A percentile compares a stretch with the other conserved stretches of the same genome.
These are phyloP conservation scores for Aspergillus vadensis DNA, from an alignment of 2,329 filamentous ascomycete genomes.

Conservation along the genomic window DNA sequence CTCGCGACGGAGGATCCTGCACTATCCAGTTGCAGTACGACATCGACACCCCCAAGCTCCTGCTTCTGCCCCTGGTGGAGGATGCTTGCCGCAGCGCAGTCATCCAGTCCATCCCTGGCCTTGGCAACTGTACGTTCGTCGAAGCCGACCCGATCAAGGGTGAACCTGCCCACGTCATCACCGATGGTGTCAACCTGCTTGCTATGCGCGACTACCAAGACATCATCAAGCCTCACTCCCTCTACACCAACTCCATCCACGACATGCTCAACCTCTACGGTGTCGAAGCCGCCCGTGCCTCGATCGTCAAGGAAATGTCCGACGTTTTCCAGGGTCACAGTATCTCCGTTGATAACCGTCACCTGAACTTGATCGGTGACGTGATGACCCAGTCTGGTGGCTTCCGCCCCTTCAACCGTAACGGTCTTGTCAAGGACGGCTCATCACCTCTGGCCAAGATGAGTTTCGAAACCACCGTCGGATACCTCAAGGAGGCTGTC, in stretches of 20 bases:
- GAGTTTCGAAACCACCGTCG: conserved; percentile 97
- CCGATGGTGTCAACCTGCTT: conserved; percentile 80
- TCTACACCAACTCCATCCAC: conserved; percentile 90
- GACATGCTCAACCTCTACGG: conserved; percentile 84
- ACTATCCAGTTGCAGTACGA: conserved; percentile 82
- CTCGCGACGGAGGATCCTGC: conserved; percentile 71
- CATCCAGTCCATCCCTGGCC: conserved; percentile 80
- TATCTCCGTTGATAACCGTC: conserved; percentile 87
- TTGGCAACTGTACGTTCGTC: conserved; percentile 70
- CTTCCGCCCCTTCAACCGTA: conserved; percentile 90
- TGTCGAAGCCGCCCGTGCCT: conserved; percentile 85
- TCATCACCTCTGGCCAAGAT: conserved; percentile 96
- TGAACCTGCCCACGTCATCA: conserved; percentile 62
- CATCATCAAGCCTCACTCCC: conserved; percentile 79
- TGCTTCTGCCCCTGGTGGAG: conserved; percentile 91
- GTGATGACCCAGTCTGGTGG: conserved; percentile 94
- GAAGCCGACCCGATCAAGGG: conserved; percentile 59
- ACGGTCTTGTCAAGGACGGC: conserved; percentile 75
- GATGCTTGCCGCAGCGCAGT: conserved; percentile 74
- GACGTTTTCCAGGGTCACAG: conserved; percentile 87
- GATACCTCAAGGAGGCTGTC: conserved; percentile 89
- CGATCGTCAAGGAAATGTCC: conserved; percentile 83
- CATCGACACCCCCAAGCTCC: conserved; percentile 77
- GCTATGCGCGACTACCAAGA: conserved; percentile 89
- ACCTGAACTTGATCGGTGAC: conserved; percentile 93